Percentiles rank a stretch among this genome's conserved stretches.
Evolutionary conservation across 164 flowering plant genomes (phyloP).

Genomic region (Nymphaea colorata): DNA sequence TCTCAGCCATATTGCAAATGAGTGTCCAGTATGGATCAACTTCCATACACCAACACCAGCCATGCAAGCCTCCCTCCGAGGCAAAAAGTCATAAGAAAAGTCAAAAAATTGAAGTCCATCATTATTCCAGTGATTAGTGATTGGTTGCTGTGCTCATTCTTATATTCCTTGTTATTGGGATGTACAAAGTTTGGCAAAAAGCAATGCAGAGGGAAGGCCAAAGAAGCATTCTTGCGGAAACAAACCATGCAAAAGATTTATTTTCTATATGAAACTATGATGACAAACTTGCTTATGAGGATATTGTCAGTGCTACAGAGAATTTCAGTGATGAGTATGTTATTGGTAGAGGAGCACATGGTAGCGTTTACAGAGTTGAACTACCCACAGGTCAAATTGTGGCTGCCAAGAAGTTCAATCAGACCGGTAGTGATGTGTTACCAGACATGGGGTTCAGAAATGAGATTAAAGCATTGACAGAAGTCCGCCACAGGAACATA

Average conservation of each 20-base stretch:
- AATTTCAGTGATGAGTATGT: not conserved
- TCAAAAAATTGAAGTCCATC: not conserved
- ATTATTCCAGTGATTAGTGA: slow-evolving; percentile 1
- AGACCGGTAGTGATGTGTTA: not conserved
- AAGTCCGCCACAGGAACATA: slow-evolving; percentile 14
- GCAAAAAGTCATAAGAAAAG: not conserved
- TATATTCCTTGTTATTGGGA: too few relatives aligned
- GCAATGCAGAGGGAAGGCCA: not conserved
- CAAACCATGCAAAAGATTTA: not conserved
- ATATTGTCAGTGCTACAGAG: slow-evolving; percentile 5
- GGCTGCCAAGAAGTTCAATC: slow-evolving; percentile 12
- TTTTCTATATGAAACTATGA: not conserved
- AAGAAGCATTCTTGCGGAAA: not conserved
- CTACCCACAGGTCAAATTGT: slow-evolving; percentile 6
- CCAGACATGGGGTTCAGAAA: slow-evolving; percentile 1
- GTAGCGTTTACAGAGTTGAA: slow-evolving; percentile 13
- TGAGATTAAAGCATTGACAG: slow-evolving; percentile 8
- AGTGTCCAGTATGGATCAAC: too few relatives aligned
- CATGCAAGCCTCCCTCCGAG: not conserved
- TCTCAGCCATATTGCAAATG: too few relatives aligned
- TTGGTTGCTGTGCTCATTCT: too few relatives aligned
- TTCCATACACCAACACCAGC: too few relatives aligned
- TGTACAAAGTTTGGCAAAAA: not conserved
- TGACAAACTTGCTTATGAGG: not conserved
- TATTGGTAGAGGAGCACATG: slow-evolving; percentile 3